Conservation (phyloP, 495 filamentous ascomycete species). For the Penicillium bovifimosum region DNA sequence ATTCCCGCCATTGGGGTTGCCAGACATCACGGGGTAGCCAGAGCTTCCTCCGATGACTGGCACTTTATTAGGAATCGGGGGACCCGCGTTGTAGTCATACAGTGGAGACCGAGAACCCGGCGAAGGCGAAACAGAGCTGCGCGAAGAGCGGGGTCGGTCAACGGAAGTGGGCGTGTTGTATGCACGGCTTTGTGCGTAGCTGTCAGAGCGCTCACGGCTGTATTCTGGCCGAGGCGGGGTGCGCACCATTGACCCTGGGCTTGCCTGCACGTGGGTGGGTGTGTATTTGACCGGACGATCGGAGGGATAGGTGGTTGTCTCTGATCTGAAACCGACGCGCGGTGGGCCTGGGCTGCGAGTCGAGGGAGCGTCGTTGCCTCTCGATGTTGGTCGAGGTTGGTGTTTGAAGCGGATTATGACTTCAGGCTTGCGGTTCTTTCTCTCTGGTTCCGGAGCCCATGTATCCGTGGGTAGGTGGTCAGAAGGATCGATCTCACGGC, state of each 20-base stretch:
- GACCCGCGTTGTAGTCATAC: slow-evolving; percentile 38
- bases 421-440: slow-evolving; percentile 58
- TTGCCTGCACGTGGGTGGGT: slow-evolving; percentile 15
- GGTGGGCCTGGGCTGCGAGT: slow-evolving; percentile 10
- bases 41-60: slow-evolving; percentile 47
- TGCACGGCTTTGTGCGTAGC: slow-evolving; percentile 18
- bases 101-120: slow-evolving; percentile 29
- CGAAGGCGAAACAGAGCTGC: slow-evolving; percentile 31
- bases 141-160: slow-evolving; percentile 25
- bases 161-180: slow-evolving; percentile 24
- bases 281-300: slow-evolving; percentile 18
- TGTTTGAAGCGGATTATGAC: slow-evolving; percentile 49
- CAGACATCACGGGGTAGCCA: slow-evolving; percentile 25
- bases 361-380: slow-evolving; percentile 17
- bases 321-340: slow-evolving; percentile 23
- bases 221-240: slow-evolving; percentile 21
- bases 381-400: slow-evolving; percentile 30
- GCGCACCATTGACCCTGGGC: slow-evolving; percentile 13
- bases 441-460: slow-evolving; percentile 92
- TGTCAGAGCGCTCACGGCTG: slow-evolving; percentile 19
- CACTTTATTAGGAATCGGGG: slow-evolving; percentile 72
- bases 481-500: slow-evolving; percentile 82
- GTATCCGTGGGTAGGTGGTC: slow-evolving; percentile 87
- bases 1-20: slow-evolving; percentile 19
- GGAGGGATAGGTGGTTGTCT: slow-evolving; percentile 9